Percentiles rank a stretch among this genome's conserved stretches.
Conservation (phyloP, 2,329 filamentous ascomycete genomes). For the Phaeosphaeriaceae sp. region DNA sequence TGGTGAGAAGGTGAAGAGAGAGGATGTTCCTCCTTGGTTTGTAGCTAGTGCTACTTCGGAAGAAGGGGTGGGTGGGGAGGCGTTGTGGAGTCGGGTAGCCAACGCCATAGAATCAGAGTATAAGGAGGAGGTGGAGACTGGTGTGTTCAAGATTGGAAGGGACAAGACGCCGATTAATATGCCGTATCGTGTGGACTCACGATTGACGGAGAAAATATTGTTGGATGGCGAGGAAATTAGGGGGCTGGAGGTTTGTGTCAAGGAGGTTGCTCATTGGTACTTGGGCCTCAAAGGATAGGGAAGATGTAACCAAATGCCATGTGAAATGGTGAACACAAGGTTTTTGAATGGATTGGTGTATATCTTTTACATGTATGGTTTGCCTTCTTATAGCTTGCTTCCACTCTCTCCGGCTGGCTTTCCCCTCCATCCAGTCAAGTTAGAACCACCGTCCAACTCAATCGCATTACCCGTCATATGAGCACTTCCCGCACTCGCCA, state of each 20-base stretch:
- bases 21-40: conserved; percentile 34
- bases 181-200: conserved; percentile 40
- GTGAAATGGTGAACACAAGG: no score
- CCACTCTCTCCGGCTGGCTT: conserved; percentile 31
- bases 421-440: conserved; percentile 50
- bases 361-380: no score
- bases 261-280: conserved; percentile 40
- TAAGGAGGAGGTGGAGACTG: conserved; percentile 17
- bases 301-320: no score
- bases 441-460: conserved; percentile 57
- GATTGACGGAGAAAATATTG: conserved; percentile 31
- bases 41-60: conserved; percentile 34
- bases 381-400: conserved; percentile 33
- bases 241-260: conserved; percentile 31
- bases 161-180: conserved; percentile 37
- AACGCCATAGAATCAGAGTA: conserved; percentile 30
- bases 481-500: conserved; percentile 45
- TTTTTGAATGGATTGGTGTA: no score
- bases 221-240: conserved; percentile 25
- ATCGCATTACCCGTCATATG: conserved; percentile 58
- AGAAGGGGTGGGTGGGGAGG: conserved; percentile 20
- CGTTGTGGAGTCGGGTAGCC: conserved; percentile 31
- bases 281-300: conserved; percentile 8
- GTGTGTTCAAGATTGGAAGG: conserved; percentile 31
- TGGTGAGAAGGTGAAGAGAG: conserved; percentile 17